These are phyloP conservation scores for Yamadazyma triangularis DNA, from an alignment of 1,139 yeast species.

Conservation along the genomic window DNA sequence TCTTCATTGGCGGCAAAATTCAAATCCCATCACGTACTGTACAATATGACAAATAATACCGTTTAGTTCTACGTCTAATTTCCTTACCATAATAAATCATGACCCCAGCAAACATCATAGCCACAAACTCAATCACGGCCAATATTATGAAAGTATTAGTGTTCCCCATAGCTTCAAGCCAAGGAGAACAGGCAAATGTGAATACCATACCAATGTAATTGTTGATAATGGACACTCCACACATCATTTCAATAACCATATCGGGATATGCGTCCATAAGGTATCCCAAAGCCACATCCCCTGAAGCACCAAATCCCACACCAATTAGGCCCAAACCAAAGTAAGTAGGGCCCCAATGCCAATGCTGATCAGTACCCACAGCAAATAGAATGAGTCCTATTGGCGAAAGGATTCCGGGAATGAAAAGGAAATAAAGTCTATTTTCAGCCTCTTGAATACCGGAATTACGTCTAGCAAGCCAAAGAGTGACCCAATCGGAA, in stretches of 20 bases:
- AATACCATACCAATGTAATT: slow-evolving; percentile 74
- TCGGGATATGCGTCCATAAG: slow-evolving; percentile 72
- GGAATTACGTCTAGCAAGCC: slow-evolving; percentile 65
- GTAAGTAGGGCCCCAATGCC: slow-evolving; percentile 61
- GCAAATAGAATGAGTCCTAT: slow-evolving; percentile 77
- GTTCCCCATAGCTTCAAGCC: slow-evolving; percentile 65
- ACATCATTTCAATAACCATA: slow-evolving; percentile 79
- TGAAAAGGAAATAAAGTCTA: slow-evolving; percentile 65
- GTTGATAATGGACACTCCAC: slow-evolving; percentile 77
- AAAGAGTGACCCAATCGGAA: slow-evolving; percentile 68
- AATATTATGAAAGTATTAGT: slow-evolving; percentile 70
- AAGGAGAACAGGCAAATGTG: slow-evolving; percentile 71
- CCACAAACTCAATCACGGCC: slow-evolving; percentile 65
- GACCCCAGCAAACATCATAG: slow-evolving; percentile 61
- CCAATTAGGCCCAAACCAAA: slow-evolving; percentile 68
- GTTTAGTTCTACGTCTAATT: slow-evolving; percentile 61
- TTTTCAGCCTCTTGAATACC: slow-evolving; percentile 80
- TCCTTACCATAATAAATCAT: slow-evolving; percentile 56
- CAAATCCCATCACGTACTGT: slow-evolving; percentile 12
- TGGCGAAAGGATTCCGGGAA: slow-evolving; percentile 69
- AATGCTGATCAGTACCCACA: slow-evolving; percentile 63
- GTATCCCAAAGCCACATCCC: slow-evolving; percentile 70
- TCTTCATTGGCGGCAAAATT: too few relatives aligned
- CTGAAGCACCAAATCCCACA: slow-evolving; percentile 71
- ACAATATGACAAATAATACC: slow-evolving; percentile 16